Conservation (phyloP, 2,329 filamentous ascomycete genomes). For the Ophiocordyceps polyrhachis-furcata region DNA sequence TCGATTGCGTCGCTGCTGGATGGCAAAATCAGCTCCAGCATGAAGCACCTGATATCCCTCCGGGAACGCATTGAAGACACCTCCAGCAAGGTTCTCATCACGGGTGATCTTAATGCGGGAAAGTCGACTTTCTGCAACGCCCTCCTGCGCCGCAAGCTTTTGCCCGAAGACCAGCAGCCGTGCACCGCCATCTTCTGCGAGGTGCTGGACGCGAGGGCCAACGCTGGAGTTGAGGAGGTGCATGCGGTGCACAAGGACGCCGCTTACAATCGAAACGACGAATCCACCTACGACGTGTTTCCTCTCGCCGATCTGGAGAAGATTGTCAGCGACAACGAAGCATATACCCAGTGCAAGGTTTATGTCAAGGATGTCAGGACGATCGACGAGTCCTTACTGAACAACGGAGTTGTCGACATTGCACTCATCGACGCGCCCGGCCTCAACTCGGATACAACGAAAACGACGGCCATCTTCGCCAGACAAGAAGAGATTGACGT, state of each 20-base stretch:
- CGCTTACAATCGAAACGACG: slow-evolving; percentile 72
- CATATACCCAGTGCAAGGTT: slow-evolving; percentile 89
- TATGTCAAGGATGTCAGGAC: slow-evolving; percentile 81
- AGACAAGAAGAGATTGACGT: slow-evolving; percentile 97
- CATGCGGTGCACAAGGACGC: slow-evolving; percentile 77
- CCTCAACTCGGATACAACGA: slow-evolving; percentile 86
- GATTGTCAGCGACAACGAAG: slow-evolving; percentile 74
- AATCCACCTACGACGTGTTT: slow-evolving; percentile 85
- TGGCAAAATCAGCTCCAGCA: slow-evolving; percentile 83
- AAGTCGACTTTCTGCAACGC: slow-evolving; percentile 99
- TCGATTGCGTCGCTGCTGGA: slow-evolving; percentile 83
- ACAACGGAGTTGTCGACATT: slow-evolving; percentile 96
- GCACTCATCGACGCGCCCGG: slow-evolving; percentile 93
- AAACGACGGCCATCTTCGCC: slow-evolving; percentile 93
- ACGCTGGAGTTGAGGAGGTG: slow-evolving; percentile 80
- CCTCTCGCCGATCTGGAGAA: slow-evolving; percentile 61
- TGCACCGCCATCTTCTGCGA: slow-evolving; percentile 98
- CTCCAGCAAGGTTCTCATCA: slow-evolving; percentile 89
- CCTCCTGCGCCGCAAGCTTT: slow-evolving; percentile 73
- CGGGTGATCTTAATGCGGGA: slow-evolving; percentile 88
- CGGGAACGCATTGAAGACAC: slow-evolving; percentile 94
- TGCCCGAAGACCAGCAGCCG: slow-evolving; percentile 93
- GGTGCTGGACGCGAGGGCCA: slow-evolving; percentile 81
- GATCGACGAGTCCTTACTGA: slow-evolving; percentile 84
- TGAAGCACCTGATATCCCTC: slow-evolving; percentile 72